Conservation (phyloP, 176 grass and related monocot genomes). For the Rhynchospora pubera region DNA sequence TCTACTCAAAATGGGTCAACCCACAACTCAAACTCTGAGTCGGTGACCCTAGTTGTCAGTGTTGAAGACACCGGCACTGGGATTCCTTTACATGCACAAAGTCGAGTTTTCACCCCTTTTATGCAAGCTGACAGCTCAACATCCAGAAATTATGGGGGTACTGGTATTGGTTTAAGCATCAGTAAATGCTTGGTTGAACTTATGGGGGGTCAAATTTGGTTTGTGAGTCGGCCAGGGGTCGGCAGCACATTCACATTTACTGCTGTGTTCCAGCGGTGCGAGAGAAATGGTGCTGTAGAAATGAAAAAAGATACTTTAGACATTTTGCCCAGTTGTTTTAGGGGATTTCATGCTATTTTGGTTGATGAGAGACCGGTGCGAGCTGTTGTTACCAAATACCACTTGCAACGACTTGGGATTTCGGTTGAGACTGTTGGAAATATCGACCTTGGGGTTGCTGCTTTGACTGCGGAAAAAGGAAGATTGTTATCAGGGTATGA, state of each 20-base stretch:
- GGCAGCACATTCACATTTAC: constrained; percentile 97
- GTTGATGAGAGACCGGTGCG: constrained; percentile 76
- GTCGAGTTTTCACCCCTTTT: constrained; percentile 83
- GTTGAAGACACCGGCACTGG: constrained; percentile 95
- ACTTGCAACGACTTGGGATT: constrained; percentile 81
- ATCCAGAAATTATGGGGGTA: constrained; percentile 83
- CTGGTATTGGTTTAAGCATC: constrained; percentile 93
- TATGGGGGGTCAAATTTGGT: constrained; percentile 88
- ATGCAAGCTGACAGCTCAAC: constrained; percentile 99
- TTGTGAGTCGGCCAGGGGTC: constrained; percentile 56
- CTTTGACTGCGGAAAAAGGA: constrained; percentile 52
- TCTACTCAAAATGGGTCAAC: constrained; percentile 10
- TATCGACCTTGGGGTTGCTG: constrained; percentile 36
- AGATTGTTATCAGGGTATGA: constrained; percentile 46
- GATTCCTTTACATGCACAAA: constrained; percentile 77
- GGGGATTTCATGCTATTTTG: constrained; percentile 60
- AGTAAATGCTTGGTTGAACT: constrained; percentile 88
- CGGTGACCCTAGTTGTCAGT: constrained; percentile 76
- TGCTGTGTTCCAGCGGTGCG: constrained; percentile 39
- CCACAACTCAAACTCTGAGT: constrained; percentile 29
- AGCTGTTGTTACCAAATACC: constrained; percentile 84
- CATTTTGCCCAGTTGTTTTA: constrained; percentile 60
- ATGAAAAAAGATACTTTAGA: constrained; percentile 48
- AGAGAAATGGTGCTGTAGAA: constrained; percentile 36
- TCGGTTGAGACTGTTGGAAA: constrained; percentile 40